Evolutionary conservation across 2,329 filamentous ascomycete species (phyloP).

Genomic region (Xylariaceae sp.): DNA sequence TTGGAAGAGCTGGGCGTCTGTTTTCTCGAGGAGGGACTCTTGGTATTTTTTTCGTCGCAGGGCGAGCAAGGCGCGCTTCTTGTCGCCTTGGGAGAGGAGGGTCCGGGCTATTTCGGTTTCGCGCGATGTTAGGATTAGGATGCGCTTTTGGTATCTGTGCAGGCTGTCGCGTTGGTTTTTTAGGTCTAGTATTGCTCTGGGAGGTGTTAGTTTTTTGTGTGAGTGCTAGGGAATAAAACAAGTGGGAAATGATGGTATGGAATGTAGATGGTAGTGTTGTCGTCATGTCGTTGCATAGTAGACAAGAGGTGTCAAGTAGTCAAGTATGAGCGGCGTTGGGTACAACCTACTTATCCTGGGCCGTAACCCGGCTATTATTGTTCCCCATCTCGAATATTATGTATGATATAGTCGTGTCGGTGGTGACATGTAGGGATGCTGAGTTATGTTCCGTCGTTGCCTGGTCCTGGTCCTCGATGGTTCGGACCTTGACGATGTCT

Average conservation of each 20-base stretch:
- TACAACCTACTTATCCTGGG: constrained; percentile 75
- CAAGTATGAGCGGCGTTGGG: not conserved
- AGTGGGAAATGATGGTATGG: constrained; percentile 2
- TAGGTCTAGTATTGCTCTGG: constrained; percentile 91
- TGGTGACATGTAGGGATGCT: not conserved
- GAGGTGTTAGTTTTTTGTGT: constrained; percentile 6
- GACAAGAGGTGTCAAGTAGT: too few species aligned
- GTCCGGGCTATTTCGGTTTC: constrained; percentile 84
- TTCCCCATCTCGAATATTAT: constrained; percentile 46
- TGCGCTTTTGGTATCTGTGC: constrained; percentile 90
- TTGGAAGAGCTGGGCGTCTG: constrained; percentile 90
- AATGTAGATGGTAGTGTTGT: constrained; percentile 6
- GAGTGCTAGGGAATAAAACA: not conserved
- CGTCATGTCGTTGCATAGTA: too few species aligned
- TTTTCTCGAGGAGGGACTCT: constrained; percentile 82
- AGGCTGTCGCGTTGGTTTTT: constrained; percentile 97
- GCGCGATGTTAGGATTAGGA: constrained; percentile 78
- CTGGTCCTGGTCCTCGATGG: constrained; percentile 18
- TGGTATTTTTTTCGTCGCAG: constrained; percentile 96
- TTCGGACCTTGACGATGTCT: too few species aligned
- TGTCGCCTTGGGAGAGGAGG: constrained; percentile 78
- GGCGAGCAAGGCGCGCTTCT: constrained; percentile 77
- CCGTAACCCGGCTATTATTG: constrained; percentile 56
- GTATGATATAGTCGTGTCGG: not conserved
- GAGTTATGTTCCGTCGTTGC: constrained; percentile 15